Percentiles rank a stretch among this genome's conserved stretches.
phyloP scores from a whole-genome alignment of 768 basidiomycete genomes.

The Suillus clintonianus region DNA sequence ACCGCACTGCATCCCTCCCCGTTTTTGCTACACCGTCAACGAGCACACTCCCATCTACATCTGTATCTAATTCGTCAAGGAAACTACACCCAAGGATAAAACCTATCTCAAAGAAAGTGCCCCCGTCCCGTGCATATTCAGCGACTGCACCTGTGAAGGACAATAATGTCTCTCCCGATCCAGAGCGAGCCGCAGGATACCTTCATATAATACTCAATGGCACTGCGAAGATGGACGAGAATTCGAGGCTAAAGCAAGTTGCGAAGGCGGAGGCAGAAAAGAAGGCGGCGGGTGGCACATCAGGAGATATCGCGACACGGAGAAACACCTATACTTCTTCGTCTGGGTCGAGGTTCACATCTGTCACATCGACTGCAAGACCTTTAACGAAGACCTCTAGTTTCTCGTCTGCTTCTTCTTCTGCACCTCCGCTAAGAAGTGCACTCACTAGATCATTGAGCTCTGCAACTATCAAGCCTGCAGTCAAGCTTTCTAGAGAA shows the following conservation, averaged over 20 bases:
- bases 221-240: conserved; percentile 23
- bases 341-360: not conserved
- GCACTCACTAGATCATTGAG: no score
- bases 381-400: not conserved
- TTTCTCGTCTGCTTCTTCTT: not conserved
- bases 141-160: not conserved
- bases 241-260: conserved; percentile 28
- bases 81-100: not conserved
- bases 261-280: conserved; percentile 13
- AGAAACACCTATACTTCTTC: not conserved
- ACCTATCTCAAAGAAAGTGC: conserved; percentile 1
- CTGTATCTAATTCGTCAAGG: not conserved
- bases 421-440: not conserved
- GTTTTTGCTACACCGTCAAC: not conserved
- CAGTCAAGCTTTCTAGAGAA: not conserved
- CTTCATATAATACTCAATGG: conserved; percentile 20
- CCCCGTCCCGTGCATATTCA: not conserved
- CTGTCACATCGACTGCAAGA: not conserved
- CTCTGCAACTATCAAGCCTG: not conserved
- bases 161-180: not conserved
- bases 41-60: not conserved
- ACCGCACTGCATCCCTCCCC: not conserved
- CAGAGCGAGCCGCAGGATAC: not conserved
- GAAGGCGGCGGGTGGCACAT: conserved; percentile 6
- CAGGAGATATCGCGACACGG: not conserved